Evolutionary conservation across 164 flowering plant species (phyloP), one percentile per base, ranked within the genome.

Genomic region (Amborella trichopoda): DNA sequence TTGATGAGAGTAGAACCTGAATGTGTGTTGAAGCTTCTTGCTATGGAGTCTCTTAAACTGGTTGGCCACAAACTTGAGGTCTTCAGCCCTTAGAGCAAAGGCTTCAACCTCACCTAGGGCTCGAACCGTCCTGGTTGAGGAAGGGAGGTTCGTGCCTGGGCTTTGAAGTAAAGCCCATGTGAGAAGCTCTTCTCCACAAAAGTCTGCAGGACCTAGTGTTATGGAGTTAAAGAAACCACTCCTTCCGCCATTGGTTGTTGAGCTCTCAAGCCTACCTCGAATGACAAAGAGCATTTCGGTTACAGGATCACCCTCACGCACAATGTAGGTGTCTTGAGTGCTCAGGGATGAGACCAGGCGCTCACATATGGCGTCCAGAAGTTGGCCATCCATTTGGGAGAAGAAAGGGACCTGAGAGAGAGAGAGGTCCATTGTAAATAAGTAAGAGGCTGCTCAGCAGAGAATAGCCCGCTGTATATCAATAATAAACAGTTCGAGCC

Each of bases 91-190:
- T 6, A 88, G 68, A 11, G 80, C 81, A 50, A 87, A 87, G 25
- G 83, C 96, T 54, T 83, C 94, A 11, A 87, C 88, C 23, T 83
- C 86, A 17, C 61, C 32, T 1, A 64, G 34, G 21, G 83, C 70
- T 40, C 63, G 43, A 3, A 78, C 80, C 0, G 83, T 78, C 37
- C 94, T 61, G 0, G 83, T 79, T 27, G 96, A 88, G 43, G 66
- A 55, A 2, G 96, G 96, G 18, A 76, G 63, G 49, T 66, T 71
- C 17, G 73, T 37, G 25, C 72, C 49, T 24, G 88, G 63, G 26
- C 61, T 59, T n/a, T 83, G 83, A 56, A 81, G 75, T 53, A 89
- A 56, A 2, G 93, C 97, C 94, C 97, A 89, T 9, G 84, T 73
- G 23, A 89, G 80, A 46, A 89, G 75, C 54, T 74, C 94, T 28